Evolutionary conservation across 225 moss, liverwort and hornwort species (phyloP), one percentile per base, ranked within the genome.

Genomic region (Polytrichum commune): DNA sequence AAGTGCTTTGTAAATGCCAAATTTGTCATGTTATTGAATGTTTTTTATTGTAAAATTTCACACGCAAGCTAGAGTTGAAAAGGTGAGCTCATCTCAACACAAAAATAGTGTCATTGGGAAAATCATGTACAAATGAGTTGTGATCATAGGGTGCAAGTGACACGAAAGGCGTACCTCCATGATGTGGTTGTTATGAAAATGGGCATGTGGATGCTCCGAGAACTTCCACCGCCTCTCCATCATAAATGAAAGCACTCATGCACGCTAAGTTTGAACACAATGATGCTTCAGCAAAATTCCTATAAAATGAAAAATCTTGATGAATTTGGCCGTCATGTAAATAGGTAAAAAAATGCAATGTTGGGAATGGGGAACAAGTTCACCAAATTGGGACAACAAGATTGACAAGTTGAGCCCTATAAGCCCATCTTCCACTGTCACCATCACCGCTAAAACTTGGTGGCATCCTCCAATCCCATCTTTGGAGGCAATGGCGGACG

Each of bases 131-230:
- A 29, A 29, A 29, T 29, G 29, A 29, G 0, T 29, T 29, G 29
- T 29, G 29, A 29, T 29, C 29, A 32, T 19, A 53, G 55, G 20
- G 32, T 22, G 27, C 35, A 53, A 63, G 64, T 1, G 29, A 54
- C 27, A 64, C 9, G 38, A 27, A 61, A 20, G 18, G 26, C 19
- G 60, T 5, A 93, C 96, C 93, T 95, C 97, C 94, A 98, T 98
- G 9, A 94, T 98, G 79, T 94, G 91, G 69, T 98, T 98, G 83
- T 95, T 95, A 80, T 95, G 77, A 64, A 95, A 90, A 79, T 95
- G 97, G 69, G 97, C 92, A 75, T 98, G 97, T 18, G 94, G 97
- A 76, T 98, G 97, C 80, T 87, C 81, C 27, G 90, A 88, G 64
- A 95, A 69, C 13, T 64, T 69, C 29, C 72, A 60, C 72, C 80